Evolutionary conservation across 202 grass and related monocot genomes (phyloP).

Genomic region (Cymbopogon flexuosus): DNA sequence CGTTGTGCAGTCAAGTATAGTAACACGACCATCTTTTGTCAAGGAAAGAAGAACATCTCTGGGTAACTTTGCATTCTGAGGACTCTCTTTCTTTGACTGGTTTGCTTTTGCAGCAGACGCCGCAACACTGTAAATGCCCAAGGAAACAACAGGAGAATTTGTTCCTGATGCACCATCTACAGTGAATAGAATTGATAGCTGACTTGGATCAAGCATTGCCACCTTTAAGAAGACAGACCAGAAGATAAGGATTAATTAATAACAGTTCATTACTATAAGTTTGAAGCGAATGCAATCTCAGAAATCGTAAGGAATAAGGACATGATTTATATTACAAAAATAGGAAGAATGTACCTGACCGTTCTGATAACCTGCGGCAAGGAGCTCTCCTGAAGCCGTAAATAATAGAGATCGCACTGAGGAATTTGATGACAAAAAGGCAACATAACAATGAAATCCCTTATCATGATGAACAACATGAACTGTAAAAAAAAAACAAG

Average conservation of each 20-base stretch:
- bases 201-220: constrained; percentile 62
- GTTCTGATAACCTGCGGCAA: constrained; percentile 70
- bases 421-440: constrained; percentile 56
- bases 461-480: constrained; percentile 61
- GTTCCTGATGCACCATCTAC: constrained; percentile 64
- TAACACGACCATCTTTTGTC: constrained; percentile 60
- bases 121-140: constrained; percentile 27
- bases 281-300: constrained; percentile 16
- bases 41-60: constrained; percentile 60
- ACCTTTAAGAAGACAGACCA: constrained; percentile 63
- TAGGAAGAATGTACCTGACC: constrained; percentile 61
- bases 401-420: constrained; percentile 50
- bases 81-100: constrained; percentile 36
- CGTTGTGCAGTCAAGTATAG: constrained; percentile 49
- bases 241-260: constrained; percentile 28
- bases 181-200: constrained; percentile 57
- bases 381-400: constrained; percentile 46
- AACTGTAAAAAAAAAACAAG: constrained; percentile 44
- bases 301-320: constrained; percentile 21
- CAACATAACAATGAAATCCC: constrained; percentile 72
- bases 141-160: constrained; percentile 67
- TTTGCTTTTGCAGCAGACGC: constrained; percentile 32
- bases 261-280: constrained; percentile 7
- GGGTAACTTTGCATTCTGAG: constrained; percentile 30
- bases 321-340: constrained; percentile 22